Evolutionary conservation across 108 stramenopile species (phyloP), one percentile per base, ranked within the genome.

Genomic region (Skeletonema tropicum): DNA sequence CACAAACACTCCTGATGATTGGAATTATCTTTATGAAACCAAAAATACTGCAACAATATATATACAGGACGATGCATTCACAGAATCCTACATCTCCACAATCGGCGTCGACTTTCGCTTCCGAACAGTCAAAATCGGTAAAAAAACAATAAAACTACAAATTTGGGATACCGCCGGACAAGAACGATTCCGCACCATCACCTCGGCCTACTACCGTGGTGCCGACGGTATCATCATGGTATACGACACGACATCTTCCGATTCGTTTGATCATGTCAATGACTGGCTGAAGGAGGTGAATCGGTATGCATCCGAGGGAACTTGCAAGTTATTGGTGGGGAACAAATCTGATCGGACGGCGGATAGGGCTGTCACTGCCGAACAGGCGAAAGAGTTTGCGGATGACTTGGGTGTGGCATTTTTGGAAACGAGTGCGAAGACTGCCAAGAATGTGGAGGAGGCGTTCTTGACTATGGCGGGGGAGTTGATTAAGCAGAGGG

Each of bases 51-150:
- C 32, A 29, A 17, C 21, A 26, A 57, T 39, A 10, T 25, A 21
- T 21, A 31, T 17, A 30, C 31, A 94, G 91, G 99, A 99, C 79
- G 98, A 98, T 77, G 95, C 97, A 11, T 99, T 98, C 75, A 98
- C 98, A 17, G 99, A 99, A 71, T 97, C 93, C 19, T 98, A 98
- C 83, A 98, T 98, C 80, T 97, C 96, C 70, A 99, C 99, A 19
- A 99, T 99, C 80, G 99, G 99, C 30, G 99, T 99, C 10, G 99
- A 99, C 85, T 99, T 99, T 86, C 93, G 97, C 68, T 98, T 98
- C 71, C 92, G 97, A 58, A 98, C 97, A 7, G 96, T 98, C n/a
- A 97, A 97, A 70, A 90, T 98, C 74, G 90, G 91, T 38, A 90
- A 92, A 72, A 96, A 96, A 76, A 92, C 91, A 29, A 92, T 96